phyloP scores from a whole-genome alignment of 306 rosid species.

The Pyrus bretschneideri region DNA sequence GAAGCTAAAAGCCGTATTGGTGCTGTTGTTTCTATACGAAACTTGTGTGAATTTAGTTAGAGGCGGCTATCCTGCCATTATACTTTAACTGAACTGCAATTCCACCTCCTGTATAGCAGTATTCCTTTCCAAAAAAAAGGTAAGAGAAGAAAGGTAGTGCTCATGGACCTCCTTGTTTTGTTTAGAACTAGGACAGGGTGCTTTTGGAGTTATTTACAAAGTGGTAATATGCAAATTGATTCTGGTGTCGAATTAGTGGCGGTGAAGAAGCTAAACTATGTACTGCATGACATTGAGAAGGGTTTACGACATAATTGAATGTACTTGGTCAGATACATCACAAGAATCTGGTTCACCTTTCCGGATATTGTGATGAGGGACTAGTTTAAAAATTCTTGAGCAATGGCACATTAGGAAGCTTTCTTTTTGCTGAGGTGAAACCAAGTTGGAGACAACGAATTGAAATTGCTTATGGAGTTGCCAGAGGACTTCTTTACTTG shows the following conservation, averaged over 20 bases:
- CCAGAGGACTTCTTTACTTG: constrained; percentile 20
- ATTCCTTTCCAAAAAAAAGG: too few relatives aligned
- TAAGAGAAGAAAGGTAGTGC: too few relatives aligned
- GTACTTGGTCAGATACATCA: constrained; percentile 34
- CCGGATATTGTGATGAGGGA: constrained; percentile 36
- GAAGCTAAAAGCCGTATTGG: too few relatives aligned
- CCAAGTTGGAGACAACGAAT: constrained; percentile 29
- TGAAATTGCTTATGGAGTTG: constrained; percentile 20
- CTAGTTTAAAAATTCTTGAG: constrained; percentile 40
- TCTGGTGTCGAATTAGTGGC: constrained; percentile 1
- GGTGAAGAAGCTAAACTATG: constrained; percentile 25
- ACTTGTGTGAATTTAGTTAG: too few relatives aligned
- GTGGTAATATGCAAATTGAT: neutral
- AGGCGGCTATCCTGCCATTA: too few relatives aligned
- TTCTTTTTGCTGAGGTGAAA: constrained; percentile 17
- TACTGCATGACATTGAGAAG: constrained; percentile 9
- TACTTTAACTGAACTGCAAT: too few relatives aligned
- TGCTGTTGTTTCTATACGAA: too few relatives aligned
- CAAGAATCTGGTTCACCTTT: constrained; percentile 25
- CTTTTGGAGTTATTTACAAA: constrained; percentile 25
- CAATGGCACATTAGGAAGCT: constrained; percentile 24
- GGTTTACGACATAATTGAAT: constrained; percentile 29
- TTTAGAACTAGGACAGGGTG: constrained; percentile 28
- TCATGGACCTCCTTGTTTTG: too few relatives aligned
- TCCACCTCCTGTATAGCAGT: too few relatives aligned